A percentile compares a stretch with the other conserved stretches of the same genome.
Evolutionary conservation across 106 monocot genomes (phyloP).

Genomic region (Dactylorhiza incarnata): DNA sequence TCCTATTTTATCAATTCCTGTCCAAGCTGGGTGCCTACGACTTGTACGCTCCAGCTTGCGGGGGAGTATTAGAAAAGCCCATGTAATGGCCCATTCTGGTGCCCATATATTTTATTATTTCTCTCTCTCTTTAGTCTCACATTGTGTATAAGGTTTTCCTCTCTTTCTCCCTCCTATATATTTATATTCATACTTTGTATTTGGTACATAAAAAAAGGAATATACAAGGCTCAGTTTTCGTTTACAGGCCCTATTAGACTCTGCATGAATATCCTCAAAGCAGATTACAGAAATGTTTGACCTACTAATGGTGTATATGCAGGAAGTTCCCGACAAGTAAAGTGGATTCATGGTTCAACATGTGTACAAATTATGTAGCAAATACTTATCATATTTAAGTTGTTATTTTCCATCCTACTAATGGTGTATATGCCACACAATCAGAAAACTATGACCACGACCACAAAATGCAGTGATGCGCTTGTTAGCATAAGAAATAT

Average conservation of each 20-base stretch:
- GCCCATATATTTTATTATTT: no score
- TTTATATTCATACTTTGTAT: no score
- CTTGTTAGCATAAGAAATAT: not conserved
- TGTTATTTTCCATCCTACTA: not conserved
- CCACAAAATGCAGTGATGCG: not conserved
- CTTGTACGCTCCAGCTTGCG: no score
- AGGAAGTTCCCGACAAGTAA: not conserved
- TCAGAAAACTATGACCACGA: not conserved
- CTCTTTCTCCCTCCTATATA: no score
- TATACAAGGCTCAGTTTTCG: no score
- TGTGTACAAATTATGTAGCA: not conserved
- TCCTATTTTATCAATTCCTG: no score
- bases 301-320: not conserved
- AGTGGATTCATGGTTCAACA: not conserved
- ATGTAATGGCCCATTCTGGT: no score
- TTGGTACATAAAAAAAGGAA: no score
- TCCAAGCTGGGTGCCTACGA: no score
- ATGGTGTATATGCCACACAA: not conserved
- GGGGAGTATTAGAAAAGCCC: no score
- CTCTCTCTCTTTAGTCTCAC: no score
- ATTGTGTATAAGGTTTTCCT: no score
- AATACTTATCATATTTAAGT: not conserved
- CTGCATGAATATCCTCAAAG: not conserved
- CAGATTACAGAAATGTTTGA: not conserved
- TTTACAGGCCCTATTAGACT: not conserved